Percentiles rank a stretch among this genome's conserved stretches.
These are phyloP conservation scores for Erysimum cheiranthoides DNA, from an alignment of 345 rosid species.

Conservation along the genomic window DNA sequence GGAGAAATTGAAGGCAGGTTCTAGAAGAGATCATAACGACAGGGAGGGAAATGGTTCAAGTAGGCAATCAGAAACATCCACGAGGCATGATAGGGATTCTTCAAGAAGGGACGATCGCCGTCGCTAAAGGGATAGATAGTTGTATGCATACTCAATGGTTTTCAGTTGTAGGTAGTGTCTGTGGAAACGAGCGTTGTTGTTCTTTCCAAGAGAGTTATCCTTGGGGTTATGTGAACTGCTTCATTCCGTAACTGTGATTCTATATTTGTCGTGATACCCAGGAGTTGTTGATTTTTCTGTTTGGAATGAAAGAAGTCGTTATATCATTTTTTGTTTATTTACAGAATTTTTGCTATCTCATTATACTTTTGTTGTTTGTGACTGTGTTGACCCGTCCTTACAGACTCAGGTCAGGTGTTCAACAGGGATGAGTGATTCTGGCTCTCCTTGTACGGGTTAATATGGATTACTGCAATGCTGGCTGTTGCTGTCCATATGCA, in stretches of 20 bases:
- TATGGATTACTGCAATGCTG: slow-evolving; percentile 17
- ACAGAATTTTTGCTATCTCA: neutral
- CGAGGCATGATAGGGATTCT: slow-evolving; percentile 49
- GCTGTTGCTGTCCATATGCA: neutral
- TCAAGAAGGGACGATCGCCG: slow-evolving; percentile 43
- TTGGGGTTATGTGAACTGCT: slow-evolving; percentile 11
- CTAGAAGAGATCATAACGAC: slow-evolving; percentile 45
- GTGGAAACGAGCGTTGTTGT: slow-evolving; percentile 40
- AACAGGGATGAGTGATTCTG: slow-evolving; percentile 13
- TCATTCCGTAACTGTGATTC: neutral
- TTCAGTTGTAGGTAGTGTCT: neutral
- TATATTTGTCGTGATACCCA: neutral
- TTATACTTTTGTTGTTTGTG: slow-evolving; percentile 8
- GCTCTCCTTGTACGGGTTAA: neutral
- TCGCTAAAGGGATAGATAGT: slow-evolving; percentile 42
- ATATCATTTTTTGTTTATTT: neutral
- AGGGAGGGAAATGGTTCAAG: slow-evolving; percentile 48
- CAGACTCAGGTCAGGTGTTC: slow-evolving; percentile 19
- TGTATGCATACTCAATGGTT: slow-evolving; percentile 4
- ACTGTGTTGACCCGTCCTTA: slow-evolving; percentile 21
- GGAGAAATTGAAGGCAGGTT: slow-evolving; percentile 13
- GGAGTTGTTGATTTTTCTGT: slow-evolving; percentile 7
- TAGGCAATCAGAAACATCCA: slow-evolving; percentile 47
- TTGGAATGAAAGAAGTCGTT: slow-evolving; percentile 21
- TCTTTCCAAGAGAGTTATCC: slow-evolving; percentile 26